A percentile compares a stretch with the other conserved stretches of the same genome.
phyloP scores from a whole-genome alignment of 2,329 filamentous ascomycete genomes.

The Exophiala sp. region DNA sequence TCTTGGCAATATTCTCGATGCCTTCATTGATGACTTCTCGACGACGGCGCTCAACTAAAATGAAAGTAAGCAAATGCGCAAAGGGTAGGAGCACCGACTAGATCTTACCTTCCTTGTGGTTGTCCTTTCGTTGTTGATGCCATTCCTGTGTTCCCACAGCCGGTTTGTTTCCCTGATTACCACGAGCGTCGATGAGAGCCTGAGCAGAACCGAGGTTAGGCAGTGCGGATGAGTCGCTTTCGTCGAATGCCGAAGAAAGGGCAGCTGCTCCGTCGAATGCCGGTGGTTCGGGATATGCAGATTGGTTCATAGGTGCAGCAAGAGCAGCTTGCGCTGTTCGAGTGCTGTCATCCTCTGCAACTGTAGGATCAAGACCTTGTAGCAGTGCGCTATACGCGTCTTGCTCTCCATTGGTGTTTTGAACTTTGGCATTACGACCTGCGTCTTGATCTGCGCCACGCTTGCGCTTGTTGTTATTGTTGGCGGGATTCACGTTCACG shows the following conservation, averaged over 20 bases:
- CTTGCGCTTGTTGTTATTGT: conserved; percentile 29
- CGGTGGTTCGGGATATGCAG: conserved; percentile 42
- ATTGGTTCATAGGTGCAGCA: conserved; percentile 42
- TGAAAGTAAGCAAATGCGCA: not conserved
- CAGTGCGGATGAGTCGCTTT: conserved; percentile 33
- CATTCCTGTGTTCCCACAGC: conserved; percentile 95
- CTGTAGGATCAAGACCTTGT: conserved; percentile 47
- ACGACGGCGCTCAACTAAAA: conserved; percentile 83
- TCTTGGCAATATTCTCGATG: conserved; percentile 96
- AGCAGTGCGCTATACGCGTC: conserved; percentile 47
- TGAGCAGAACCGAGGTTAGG: conserved; percentile 26
- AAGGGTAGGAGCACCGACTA: not conserved
- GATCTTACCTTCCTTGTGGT: conserved; percentile 89
- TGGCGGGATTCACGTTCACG: not conserved
- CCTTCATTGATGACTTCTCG: conserved; percentile 98
- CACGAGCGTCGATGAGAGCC: conserved; percentile 37
- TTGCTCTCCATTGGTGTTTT: conserved; percentile 27
- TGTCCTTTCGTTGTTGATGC: conserved; percentile 96
- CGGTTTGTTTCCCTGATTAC: conserved; percentile 58
- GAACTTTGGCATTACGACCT: conserved; percentile 20
- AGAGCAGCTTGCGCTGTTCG: conserved; percentile 47
- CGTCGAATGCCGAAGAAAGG: conserved; percentile 16
- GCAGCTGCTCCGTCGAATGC: conserved; percentile 35
- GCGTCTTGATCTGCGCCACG: conserved; percentile 22
- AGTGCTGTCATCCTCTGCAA: conserved; percentile 35